phyloP scores from a whole-genome alignment of 2,329 filamentous ascomycete species.

The Sarocladium oryzae region DNA sequence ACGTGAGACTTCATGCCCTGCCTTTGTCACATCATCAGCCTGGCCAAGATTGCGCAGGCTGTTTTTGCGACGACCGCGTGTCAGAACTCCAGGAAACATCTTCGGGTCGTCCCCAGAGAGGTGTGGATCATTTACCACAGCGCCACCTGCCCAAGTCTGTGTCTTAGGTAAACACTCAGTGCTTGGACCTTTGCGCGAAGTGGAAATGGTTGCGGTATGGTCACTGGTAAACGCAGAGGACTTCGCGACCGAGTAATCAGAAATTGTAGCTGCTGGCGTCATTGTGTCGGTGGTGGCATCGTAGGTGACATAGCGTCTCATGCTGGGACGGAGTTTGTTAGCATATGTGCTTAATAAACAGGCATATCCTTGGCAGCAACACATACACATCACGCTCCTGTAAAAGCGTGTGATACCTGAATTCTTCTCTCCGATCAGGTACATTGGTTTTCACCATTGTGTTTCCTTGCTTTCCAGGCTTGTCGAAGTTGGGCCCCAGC shows the following conservation, averaged over 20 bases:
- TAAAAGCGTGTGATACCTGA: constrained; percentile 76
- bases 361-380: not conserved
- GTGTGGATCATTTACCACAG: constrained; percentile 33
- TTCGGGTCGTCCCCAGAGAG: constrained; percentile 56
- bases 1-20: not conserved
- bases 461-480: constrained; percentile 78
- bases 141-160: constrained; percentile 1
- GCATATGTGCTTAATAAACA: not conserved
- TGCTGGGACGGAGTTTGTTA: constrained; percentile 20
- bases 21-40: constrained; percentile 14
- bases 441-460: constrained; percentile 95
- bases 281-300: constrained; percentile 19
- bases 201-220: not conserved
- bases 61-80: constrained; percentile 37
- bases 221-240: not conserved
- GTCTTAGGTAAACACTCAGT: not conserved
- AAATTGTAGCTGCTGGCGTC: not conserved
- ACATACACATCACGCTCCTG: constrained; percentile 76
- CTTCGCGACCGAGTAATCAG: not conserved
- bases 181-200: not conserved
- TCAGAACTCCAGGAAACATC: constrained; percentile 66
- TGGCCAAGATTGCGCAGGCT: constrained; percentile 29
- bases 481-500: constrained; percentile 72
- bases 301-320: constrained; percentile 36
- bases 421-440: constrained; percentile 85